Percentiles rank a stretch among this genome's conserved stretches.
These are phyloP conservation scores for Mytilinidion resinicola DNA, from an alignment of 495 filamentous ascomycete genomes.

Conservation along the genomic window DNA sequence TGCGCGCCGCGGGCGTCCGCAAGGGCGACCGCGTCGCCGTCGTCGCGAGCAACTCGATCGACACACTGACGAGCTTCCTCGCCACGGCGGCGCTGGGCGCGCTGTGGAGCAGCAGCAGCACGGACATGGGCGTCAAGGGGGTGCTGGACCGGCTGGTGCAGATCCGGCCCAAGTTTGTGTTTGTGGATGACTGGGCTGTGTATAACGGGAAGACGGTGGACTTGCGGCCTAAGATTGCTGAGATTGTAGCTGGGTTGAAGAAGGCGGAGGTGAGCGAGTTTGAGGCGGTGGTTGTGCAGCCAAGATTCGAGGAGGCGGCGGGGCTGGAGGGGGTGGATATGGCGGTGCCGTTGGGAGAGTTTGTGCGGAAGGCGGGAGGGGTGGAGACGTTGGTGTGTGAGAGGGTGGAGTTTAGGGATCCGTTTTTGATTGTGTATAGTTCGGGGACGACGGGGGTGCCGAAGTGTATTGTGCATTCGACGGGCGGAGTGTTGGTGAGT, in stretches of 20 bases:
- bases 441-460: constrained; percentile 67
- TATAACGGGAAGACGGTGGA: constrained; percentile 75
- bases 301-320: constrained; percentile 53
- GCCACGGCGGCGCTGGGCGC: constrained; percentile 61
- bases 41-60: constrained; percentile 65
- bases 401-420: constrained; percentile 58
- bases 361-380: constrained; percentile 43
- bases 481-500: constrained; percentile 56
- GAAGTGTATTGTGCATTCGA: constrained; percentile 69
- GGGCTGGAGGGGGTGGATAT: constrained; percentile 53
- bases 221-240: constrained; percentile 61
- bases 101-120: constrained; percentile 64
- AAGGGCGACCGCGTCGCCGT: constrained; percentile 68
- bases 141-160: constrained; percentile 68
- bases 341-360: constrained; percentile 47
- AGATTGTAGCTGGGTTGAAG: constrained; percentile 56
- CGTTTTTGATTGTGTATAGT: constrained; percentile 66
- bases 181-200: constrained; percentile 69
- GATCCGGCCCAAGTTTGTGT: constrained; percentile 64
- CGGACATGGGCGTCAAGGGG: constrained; percentile 74
- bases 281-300: constrained; percentile 56
- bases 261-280: constrained; percentile 53
- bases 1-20: constrained; percentile 55
- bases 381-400: constrained; percentile 47
- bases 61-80: constrained; percentile 61